A percentile compares a stretch with the other conserved stretches of the same genome.
Conservation (phyloP, 306 rosid species). For the Oxytropis ochrocephala region DNA sequence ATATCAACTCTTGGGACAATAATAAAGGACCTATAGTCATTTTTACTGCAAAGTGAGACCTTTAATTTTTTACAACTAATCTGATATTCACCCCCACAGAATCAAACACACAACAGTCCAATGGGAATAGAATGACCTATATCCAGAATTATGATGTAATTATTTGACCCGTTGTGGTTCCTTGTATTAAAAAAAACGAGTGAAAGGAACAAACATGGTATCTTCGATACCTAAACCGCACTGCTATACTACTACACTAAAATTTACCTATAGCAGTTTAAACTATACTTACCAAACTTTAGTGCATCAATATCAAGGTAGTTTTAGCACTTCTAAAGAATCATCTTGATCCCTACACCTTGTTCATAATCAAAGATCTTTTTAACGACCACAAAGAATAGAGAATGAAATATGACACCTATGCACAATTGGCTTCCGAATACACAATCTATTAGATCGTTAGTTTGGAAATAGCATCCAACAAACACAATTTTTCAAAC, state of each 20-base stretch:
- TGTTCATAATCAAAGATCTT: neutral
- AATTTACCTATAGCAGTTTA: neutral
- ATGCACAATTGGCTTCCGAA: neutral
- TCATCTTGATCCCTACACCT: neutral
- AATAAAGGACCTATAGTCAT: too few relatives aligned
- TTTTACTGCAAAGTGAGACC: too few relatives aligned
- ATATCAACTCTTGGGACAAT: too few relatives aligned
- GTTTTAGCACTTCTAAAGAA: neutral
- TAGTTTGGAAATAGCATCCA: slow-evolving; percentile 7
- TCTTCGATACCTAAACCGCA: neutral
- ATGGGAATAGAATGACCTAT: too few relatives aligned
- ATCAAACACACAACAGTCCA: too few relatives aligned
- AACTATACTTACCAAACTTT: neutral
- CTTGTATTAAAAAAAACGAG: too few relatives aligned
- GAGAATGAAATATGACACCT: neutral
- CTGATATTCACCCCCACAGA: too few relatives aligned
- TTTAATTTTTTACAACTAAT: too few relatives aligned
- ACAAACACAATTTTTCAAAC: slow-evolving; percentile 2
- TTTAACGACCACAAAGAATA: neutral
- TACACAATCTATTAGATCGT: neutral
- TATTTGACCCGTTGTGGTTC: too few relatives aligned
- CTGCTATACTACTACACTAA: neutral
- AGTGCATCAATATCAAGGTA: neutral
- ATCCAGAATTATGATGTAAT: too few relatives aligned
- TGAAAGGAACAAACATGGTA: too few relatives aligned